Conservation (phyloP, 176 grass and related monocot species). For the Oryza meyeriana region DNA sequence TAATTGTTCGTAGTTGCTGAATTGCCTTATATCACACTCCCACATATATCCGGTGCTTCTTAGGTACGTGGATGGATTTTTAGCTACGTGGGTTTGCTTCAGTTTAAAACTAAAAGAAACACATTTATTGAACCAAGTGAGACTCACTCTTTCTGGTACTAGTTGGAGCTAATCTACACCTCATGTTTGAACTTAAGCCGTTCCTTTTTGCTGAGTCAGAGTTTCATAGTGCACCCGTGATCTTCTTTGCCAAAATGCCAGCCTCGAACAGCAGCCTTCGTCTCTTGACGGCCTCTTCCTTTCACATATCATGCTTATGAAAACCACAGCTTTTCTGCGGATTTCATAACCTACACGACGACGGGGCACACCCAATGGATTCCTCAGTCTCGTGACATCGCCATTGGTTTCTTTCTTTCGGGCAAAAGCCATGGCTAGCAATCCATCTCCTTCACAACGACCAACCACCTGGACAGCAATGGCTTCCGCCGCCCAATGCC, state of each 20-base stretch:
- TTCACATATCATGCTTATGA: slow-evolving; percentile 9
- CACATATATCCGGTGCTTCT: not conserved
- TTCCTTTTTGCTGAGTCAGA: not conserved
- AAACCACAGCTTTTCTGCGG: slow-evolving; percentile 15
- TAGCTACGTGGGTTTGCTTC: not conserved
- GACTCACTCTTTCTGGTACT: not conserved
- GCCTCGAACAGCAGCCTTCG: not conserved
- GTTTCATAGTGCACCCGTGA: slow-evolving; percentile 28
- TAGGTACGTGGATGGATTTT: not conserved
- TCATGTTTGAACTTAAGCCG: not conserved
- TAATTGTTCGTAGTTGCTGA: not conserved
- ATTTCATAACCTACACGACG: slow-evolving; percentile 3
- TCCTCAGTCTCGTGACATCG: slow-evolving; percentile 49
- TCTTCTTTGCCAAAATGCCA: slow-evolving; percentile 14
- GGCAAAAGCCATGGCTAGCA: slow-evolving; percentile 40
- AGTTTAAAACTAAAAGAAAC: not conserved
- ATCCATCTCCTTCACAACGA: slow-evolving; percentile 45
- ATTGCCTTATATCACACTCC: not conserved
- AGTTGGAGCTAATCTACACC: not conserved
- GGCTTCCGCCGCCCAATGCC: slow-evolving; percentile 3
- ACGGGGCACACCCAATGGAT: slow-evolving; percentile 17
- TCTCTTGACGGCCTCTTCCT: slow-evolving; percentile 16
- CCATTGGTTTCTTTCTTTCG: slow-evolving; percentile 30
- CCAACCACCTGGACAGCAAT: slow-evolving; percentile 50
- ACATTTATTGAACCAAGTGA: not conserved